Conservation (phyloP, 2,329 filamentous ascomycete genomes). For the Alternaria atra region DNA sequence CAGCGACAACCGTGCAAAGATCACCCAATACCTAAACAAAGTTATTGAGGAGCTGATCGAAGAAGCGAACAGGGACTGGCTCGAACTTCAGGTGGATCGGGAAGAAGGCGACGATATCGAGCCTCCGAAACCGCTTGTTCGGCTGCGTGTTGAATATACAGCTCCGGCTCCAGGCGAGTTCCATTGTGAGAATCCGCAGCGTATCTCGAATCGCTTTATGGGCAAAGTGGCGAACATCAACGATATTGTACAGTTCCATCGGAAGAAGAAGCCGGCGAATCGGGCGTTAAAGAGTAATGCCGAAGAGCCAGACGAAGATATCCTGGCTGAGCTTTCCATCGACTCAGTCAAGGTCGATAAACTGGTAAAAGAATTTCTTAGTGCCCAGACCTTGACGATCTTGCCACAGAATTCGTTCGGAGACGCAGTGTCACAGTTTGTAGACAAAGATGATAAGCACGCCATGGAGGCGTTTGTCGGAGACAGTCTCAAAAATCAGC, state of each 20-base stretch:
- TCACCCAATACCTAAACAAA: constrained; percentile 78
- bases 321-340: constrained; percentile 68
- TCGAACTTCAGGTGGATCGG: constrained; percentile 68
- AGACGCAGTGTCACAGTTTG: constrained; percentile 90
- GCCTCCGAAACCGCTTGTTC: constrained; percentile 81
- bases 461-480: constrained; percentile 71
- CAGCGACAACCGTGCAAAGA: constrained; percentile 81
- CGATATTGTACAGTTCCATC: constrained; percentile 91
- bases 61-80: constrained; percentile 83
- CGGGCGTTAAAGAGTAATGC: constrained; percentile 59
- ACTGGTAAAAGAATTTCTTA: constrained; percentile 86
- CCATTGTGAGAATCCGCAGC: constrained; percentile 92
- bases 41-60: constrained; percentile 89
- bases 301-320: constrained; percentile 70
- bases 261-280: constrained; percentile 74
- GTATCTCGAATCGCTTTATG: constrained; percentile 91
- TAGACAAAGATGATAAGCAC: constrained; percentile 94
- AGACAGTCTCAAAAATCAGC: constrained; percentile 54
- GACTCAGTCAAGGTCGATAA: constrained; percentile 88
- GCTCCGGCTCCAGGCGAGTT: constrained; percentile 85
- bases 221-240: constrained; percentile 93
- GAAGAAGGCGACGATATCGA: constrained; percentile 66
- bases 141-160: constrained; percentile 89
- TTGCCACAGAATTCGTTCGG: constrained; percentile 92
- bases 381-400: constrained; percentile 88